Base-by-base conservation (phyloP, 2,329 filamentous ascomycete genomes). In the Arthrobotrys musiformis region DNA sequence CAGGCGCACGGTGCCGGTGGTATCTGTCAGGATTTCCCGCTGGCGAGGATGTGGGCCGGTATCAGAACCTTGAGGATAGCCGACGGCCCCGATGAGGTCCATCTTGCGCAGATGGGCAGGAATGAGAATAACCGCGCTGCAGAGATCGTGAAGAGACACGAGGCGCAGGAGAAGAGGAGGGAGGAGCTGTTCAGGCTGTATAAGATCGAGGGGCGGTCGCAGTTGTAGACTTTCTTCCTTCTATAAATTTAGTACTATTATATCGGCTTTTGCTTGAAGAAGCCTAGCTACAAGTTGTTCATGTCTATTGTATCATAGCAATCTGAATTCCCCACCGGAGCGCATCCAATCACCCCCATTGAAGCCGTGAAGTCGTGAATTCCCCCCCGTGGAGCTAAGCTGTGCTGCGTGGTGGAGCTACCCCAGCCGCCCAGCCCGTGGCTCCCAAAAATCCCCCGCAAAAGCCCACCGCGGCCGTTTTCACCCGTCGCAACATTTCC, bases 31-130 rank as follows among this genome's bases (percentile, higher is more conserved):
- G 95, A 99, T 82, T 98, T 95, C 1, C 95, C 95, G 19, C 86
- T 99, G 79, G 94, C 93, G 11, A 88, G 87, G 82, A 90, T 94
- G 89, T 97, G 92, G 90, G 90, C 92, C 19, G 86, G 88, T 77
- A 92, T 93, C 81, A 87, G 93, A 73, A 97, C 94, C 5, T 87
- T 97, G 84, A 88, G 92, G 78, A 89, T 97, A 80, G 93, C 93
- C 0, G 95, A 99, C 84, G 95, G 95, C 0, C 95, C 95, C 0
- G 95, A 99, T 84, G 95, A 99, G 89, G 95, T 98, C 77, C 95
- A 96, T 84, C 84, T 94, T 79, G 86, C 92, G 83, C 92, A 95
- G 85, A 86, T 95, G 86, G 92, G 92, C 15, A 87, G 88, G 80
- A 93, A 93, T 80, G 92, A 95, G 87, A 94, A 93, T 83, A 91